phyloP scores from a whole-genome alignment of 805 yeast species.

The Yarrowia deformans region DNA sequence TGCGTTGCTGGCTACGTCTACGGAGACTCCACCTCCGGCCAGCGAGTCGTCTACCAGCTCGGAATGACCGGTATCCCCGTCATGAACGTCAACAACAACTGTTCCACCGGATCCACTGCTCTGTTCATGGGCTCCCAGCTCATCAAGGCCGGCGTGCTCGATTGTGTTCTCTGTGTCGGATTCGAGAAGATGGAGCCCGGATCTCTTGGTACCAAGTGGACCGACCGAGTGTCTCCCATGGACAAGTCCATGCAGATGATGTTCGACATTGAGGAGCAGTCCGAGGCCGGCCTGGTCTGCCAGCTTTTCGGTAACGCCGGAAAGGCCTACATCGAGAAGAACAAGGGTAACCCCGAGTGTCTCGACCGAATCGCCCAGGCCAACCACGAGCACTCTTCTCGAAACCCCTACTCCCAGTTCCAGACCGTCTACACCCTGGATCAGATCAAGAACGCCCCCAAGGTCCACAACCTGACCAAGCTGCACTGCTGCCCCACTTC shows the following conservation, averaged over 20 bases:
- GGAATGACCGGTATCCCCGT: slow-evolving; percentile 47
- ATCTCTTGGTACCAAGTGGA: slow-evolving; percentile 44
- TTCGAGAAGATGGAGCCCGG: slow-evolving; percentile 47
- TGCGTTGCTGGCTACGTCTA: slow-evolving; percentile 45
- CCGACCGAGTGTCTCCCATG: slow-evolving; percentile 44
- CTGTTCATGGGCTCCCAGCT: slow-evolving; percentile 43
- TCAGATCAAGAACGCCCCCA: slow-evolving; percentile 45
- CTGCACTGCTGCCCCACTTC: slow-evolving; percentile 47
- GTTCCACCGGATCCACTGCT: slow-evolving; percentile 46
- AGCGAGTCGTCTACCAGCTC: slow-evolving; percentile 45
- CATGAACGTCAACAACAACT: slow-evolving; percentile 46
- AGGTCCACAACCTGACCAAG: slow-evolving; percentile 44
- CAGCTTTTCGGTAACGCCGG: slow-evolving; percentile 46
- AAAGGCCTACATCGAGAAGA: slow-evolving; percentile 42
- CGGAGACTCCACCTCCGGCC: slow-evolving; percentile 46
- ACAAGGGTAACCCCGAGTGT: slow-evolving; percentile 43
- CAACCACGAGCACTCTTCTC: slow-evolving; percentile 46
- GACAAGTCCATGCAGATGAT: slow-evolving; percentile 42
- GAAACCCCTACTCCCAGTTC: slow-evolving; percentile 47
- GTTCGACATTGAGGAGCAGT: slow-evolving; percentile 41
- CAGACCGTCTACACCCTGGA: slow-evolving; percentile 44
- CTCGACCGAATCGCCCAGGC: slow-evolving; percentile 44
- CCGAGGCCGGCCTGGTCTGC: slow-evolving; percentile 44
- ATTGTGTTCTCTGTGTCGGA: slow-evolving; percentile 46
- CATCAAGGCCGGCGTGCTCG: slow-evolving; percentile 43